Evolutionary conservation across 805 yeast species (phyloP), one percentile per base, ranked within the genome.

Genomic region (Priceomyces haplophilus): DNA sequence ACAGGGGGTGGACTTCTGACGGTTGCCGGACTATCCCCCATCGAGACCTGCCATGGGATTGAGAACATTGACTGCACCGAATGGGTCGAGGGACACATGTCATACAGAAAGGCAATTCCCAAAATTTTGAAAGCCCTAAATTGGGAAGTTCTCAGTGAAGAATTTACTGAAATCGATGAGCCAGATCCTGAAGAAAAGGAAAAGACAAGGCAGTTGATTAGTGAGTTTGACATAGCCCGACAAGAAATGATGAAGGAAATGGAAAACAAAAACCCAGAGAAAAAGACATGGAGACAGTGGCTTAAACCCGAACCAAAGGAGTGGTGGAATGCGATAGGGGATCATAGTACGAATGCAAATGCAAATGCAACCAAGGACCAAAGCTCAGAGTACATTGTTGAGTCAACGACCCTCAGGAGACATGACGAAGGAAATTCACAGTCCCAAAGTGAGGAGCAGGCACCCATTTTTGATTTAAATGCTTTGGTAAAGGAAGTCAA

Each of bases 81-180:
- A 15, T 54, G 73, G 41, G 96, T 91, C 3, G 89, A 85, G 46
- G 99, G 99, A 1, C 99, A 93, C 67, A 88, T 93, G 97, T 88
- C 85, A n/a, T 93, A 93, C 65, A 84, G 99, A 67, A 84, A 84
- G 48, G 89, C 88, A 10, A 88, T 93, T 77, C 99, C 99, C 1
- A 80, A 79, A 52, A 72, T 93, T 34, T 60, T 93, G 50, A 76
- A 77, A 48, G 64, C 67, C 39, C 53, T 87, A 32, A 90, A 86
- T 3, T 85, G 95, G 81, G 84, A 86, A 42, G 88, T 93, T 3
- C 60, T 89, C 33, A 79, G 84, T 48, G 99, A 93, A 45, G 96
- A 90, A 59, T 93, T 93, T 58, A 83, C 86, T 15, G 99, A 93
- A 62, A 90, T 93, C 51, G 97, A 90, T 59, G 97, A 91, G 57